Percentiles rank a stretch among this genome's conserved stretches.
Evolutionary conservation across 371 early-diverging fungal genomes (phyloP).

Genomic region (Zychaea mexicana): DNA sequence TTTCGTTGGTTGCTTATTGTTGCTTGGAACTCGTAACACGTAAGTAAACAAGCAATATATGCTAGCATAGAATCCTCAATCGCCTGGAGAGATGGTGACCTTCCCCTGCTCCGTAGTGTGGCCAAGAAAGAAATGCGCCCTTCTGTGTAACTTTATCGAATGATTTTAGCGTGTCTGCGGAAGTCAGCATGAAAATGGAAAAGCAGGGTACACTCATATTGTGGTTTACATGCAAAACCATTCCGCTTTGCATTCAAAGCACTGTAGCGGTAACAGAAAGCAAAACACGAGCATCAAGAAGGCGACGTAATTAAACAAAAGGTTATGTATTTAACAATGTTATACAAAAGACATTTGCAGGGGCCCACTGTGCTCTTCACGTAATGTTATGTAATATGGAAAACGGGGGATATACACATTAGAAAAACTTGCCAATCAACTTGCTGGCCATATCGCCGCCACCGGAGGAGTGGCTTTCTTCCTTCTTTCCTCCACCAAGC

Average conservation of each 20-base stretch:
- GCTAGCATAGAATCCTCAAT: too few relatives aligned
- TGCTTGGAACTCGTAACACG: too few relatives aligned
- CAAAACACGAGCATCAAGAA: background rate
- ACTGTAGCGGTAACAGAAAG: too few relatives aligned
- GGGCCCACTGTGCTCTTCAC: background rate
- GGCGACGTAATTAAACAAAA: background rate
- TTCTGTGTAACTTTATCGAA: too few relatives aligned
- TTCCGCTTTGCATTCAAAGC: too few relatives aligned
- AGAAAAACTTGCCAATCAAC: constrained; percentile 12
- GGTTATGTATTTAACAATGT: background rate
- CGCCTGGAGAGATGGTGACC: too few relatives aligned
- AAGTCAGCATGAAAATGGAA: background rate
- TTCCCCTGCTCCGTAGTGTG: too few relatives aligned
- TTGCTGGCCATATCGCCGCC: constrained; percentile 3
- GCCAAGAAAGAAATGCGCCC: too few relatives aligned
- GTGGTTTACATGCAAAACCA: too few relatives aligned
- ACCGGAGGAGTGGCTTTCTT: constrained; percentile 16
- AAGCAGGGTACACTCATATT: background rate
- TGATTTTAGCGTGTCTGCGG: too few relatives aligned
- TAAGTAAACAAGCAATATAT: too few relatives aligned
- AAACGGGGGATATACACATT: background rate
- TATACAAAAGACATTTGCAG: background rate
- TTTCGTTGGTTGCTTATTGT: too few relatives aligned
- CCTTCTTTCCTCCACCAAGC: constrained; percentile 21
- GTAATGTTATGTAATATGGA: background rate